These are phyloP conservation scores for Syncephalastrum monosporum DNA, from an alignment of 371 early-diverging fungal species.

Conservation along the genomic window DNA sequence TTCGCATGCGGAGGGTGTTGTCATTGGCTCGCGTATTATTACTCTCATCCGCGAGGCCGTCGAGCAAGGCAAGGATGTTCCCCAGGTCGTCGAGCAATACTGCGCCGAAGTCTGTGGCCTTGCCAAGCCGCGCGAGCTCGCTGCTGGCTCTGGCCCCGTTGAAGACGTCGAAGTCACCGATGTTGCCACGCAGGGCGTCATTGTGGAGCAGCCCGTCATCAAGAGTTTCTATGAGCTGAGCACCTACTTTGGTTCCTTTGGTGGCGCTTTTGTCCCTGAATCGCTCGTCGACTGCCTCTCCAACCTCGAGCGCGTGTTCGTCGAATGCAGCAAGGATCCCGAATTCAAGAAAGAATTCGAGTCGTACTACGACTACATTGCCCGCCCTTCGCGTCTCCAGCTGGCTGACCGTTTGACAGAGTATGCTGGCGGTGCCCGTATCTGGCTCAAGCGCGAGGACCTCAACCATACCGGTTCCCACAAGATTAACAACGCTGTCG, in stretches of 20 bases:
- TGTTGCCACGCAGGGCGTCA: slow-evolving; percentile 18
- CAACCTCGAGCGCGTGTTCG: slow-evolving; percentile 84
- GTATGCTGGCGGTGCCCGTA: slow-evolving; percentile 80
- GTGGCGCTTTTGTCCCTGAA: slow-evolving; percentile 97
- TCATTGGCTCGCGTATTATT: slow-evolving; percentile 91
- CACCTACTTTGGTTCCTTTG: slow-evolving; percentile 91
- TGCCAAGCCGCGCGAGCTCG: slow-evolving; percentile 22
- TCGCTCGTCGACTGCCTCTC: slow-evolving; percentile 90
- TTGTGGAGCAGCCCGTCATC: slow-evolving; percentile 16
- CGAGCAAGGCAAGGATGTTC: slow-evolving; percentile 43
- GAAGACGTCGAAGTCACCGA: slow-evolving; percentile 38
- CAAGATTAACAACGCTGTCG: slow-evolving; percentile 98
- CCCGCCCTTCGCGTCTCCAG: slow-evolving; percentile 88
- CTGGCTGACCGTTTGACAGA: slow-evolving; percentile 84
- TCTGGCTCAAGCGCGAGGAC: slow-evolving; percentile 98
- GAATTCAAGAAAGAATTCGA: slow-evolving; percentile 88
- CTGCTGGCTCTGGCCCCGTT: slow-evolving; percentile 23
- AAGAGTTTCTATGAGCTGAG: slow-evolving; percentile 55
- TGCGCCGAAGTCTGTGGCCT: slow-evolving; percentile 65
- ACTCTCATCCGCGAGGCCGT: slow-evolving; percentile 69
- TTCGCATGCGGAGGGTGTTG: slow-evolving; percentile 90
- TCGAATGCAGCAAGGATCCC: slow-evolving; percentile 80
- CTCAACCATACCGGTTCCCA: slow-evolving; percentile 98
- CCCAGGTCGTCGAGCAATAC: slow-evolving; percentile 57
- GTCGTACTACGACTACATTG: slow-evolving; percentile 88